A percentile compares a stretch with the other conserved stretches of the same genome.
phyloP scores from a whole-genome alignment of 2,329 filamentous ascomycete species.

The Cercospora sojina region DNA sequence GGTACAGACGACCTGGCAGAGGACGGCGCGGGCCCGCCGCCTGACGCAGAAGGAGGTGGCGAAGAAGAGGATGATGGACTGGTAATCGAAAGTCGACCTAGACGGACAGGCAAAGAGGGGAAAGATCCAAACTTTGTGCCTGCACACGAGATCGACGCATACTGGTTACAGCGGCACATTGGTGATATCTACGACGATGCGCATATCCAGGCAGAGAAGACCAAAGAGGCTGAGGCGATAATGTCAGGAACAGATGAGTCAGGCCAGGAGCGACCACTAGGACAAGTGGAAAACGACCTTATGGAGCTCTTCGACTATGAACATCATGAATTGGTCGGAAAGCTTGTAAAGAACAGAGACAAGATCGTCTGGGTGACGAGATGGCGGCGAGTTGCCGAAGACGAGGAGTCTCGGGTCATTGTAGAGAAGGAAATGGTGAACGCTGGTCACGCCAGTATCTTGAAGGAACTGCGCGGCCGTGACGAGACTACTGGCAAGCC shows the following conservation, averaged over 20 bases:
- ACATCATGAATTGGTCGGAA: slow-evolving; percentile 86
- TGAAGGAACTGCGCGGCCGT: slow-evolving; percentile 83
- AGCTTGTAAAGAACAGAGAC: slow-evolving; percentile 86
- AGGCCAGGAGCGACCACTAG: slow-evolving; percentile 78
- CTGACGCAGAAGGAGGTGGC: slow-evolving; percentile 50
- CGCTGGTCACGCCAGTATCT: slow-evolving; percentile 78
- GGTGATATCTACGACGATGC: slow-evolving; percentile 85
- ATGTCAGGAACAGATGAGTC: slow-evolving; percentile 70
- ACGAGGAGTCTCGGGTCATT: slow-evolving; percentile 67
- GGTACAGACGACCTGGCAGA: slow-evolving; percentile 38
- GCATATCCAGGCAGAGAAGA: slow-evolving; percentile 91
- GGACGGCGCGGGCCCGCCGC: slow-evolving; percentile 48
- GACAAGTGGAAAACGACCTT: slow-evolving; percentile 95
- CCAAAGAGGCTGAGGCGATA: slow-evolving; percentile 76
- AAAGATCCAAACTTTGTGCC: slow-evolving; percentile 61
- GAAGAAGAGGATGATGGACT: slow-evolving; percentile 76
- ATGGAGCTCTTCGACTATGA: slow-evolving; percentile 99
- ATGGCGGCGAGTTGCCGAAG: slow-evolving; percentile 77
- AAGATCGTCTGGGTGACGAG: slow-evolving; percentile 95
- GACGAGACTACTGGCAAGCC: slow-evolving; percentile 59
- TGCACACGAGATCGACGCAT: slow-evolving; percentile 91
- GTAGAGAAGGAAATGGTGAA: slow-evolving; percentile 90
- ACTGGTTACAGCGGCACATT: slow-evolving; percentile 93
- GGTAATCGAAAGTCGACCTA: slow-evolving; percentile 70
- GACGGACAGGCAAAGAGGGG: slow-evolving; percentile 51